Percentiles rank a stretch among this genome's conserved stretches.
Conservation (phyloP, 768 basidiomycete species). For the Daedalea quercina region DNA sequence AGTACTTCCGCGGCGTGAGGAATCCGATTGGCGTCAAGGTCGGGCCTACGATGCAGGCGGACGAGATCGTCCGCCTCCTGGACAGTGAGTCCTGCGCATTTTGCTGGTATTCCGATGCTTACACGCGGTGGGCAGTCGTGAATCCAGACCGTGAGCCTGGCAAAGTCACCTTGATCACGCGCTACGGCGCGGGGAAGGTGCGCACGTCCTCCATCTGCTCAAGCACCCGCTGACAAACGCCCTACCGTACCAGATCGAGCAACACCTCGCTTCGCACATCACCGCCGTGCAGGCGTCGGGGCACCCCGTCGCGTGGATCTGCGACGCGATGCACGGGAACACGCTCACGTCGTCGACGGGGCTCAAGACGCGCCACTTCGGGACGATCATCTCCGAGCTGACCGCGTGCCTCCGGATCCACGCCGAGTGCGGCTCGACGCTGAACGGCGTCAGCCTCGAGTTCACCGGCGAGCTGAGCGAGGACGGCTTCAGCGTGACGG, state of each 20-base stretch:
- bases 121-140: conserved; percentile 48
- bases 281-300: conserved; percentile 67
- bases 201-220: conserved; percentile 2
- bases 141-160: conserved; percentile 83
- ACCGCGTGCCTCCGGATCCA: conserved; percentile 81
- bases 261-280: conserved; percentile 76
- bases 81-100: conserved; percentile 46
- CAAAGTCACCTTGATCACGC: conserved; percentile 83
- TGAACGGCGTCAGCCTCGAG: conserved; percentile 61
- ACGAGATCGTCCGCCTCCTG: conserved; percentile 71
- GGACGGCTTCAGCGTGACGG: conserved; percentile 92
- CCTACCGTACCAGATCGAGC: conserved; percentile 77
- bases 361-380: conserved; percentile 87
- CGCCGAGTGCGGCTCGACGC: conserved; percentile 56
- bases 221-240: too few relatives aligned
- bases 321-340: conserved; percentile 99
- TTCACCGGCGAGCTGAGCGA: conserved; percentile 85
- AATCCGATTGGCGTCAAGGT: conserved; percentile 97
- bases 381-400: conserved; percentile 83
- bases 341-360: conserved; percentile 76
- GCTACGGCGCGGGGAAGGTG: conserved; percentile 89
- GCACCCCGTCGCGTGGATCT: conserved; percentile 91
- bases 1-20: conserved; percentile 88
- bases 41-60: conserved; percentile 77
- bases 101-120: not conserved